Percentiles rank a stretch among this genome's conserved stretches.
These are phyloP conservation scores for Lasiosphaeria ovina DNA, from an alignment of 495 filamentous ascomycete genomes.

Conservation along the genomic window DNA sequence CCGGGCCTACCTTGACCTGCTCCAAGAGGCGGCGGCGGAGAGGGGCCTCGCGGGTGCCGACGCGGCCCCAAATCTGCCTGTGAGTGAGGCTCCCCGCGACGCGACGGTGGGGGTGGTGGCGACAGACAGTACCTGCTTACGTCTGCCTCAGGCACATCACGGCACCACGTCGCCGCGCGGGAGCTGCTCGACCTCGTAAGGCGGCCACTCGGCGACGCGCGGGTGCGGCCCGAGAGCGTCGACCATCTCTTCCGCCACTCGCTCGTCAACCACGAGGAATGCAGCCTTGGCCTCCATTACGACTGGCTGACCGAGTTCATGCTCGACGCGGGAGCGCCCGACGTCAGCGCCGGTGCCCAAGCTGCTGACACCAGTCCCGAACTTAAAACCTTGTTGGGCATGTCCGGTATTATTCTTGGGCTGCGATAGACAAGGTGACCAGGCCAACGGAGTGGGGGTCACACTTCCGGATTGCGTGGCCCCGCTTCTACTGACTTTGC, in stretches of 20 bases:
- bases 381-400: no score
- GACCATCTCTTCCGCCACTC: not conserved
- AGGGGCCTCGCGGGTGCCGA: no score
- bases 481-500: no score
- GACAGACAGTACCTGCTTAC: not conserved
- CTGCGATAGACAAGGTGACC: no score
- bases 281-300: not conserved
- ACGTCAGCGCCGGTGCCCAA: not conserved
- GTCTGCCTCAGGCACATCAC: not conserved
- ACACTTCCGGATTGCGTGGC: no score
- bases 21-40: not conserved
- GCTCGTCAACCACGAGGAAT: not conserved
- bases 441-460: no score
- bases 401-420: no score
- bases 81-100: no score
- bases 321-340: not conserved
- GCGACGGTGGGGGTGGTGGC: not conserved
- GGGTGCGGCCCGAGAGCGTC: not conserved
- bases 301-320: slow-evolving; percentile 1
- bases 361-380: no score
- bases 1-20: not conserved
- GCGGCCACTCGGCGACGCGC: not conserved
- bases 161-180: not conserved
- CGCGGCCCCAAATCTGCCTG: no score
- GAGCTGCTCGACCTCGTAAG: not conserved